These are phyloP conservation scores for Podaxis rugospora DNA, from an alignment of 768 basidiomycete genomes.

Conservation along the genomic window DNA sequence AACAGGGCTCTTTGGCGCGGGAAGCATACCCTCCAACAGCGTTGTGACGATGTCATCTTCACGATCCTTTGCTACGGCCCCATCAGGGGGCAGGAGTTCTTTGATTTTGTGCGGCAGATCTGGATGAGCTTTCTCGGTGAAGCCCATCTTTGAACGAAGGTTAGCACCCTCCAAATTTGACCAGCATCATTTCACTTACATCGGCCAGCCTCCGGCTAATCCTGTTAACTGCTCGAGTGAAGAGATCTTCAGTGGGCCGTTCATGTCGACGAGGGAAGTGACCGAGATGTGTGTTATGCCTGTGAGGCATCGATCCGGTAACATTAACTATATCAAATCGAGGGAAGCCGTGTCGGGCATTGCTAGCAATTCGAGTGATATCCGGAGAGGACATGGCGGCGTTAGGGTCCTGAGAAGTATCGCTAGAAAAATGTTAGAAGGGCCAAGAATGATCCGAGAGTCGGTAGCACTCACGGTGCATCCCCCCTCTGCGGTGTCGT, in stretches of 20 bases:
- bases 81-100: conserved; percentile 40
- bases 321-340: conserved; percentile 60
- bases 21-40: conserved; percentile 54
- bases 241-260: conserved; percentile 25
- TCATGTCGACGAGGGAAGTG: conserved; percentile 28
- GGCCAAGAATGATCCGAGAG: neutral
- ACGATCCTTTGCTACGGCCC: conserved; percentile 41
- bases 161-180: conserved; percentile 7
- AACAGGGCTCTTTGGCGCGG: conserved; percentile 24
- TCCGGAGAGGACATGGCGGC: neutral
- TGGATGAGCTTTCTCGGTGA: conserved; percentile 54
- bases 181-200: conserved; percentile 34
- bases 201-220: conserved; percentile 60
- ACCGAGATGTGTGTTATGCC: conserved; percentile 38
- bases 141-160: conserved; percentile 58
- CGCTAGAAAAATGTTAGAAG: neutral
- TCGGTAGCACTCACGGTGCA: conserved; percentile 6
- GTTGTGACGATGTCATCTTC: conserved; percentile 67
- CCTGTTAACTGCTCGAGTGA: conserved; percentile 39
- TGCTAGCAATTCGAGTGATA: conserved; percentile 43
- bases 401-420: neutral
- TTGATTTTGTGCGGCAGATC: conserved; percentile 46
- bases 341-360: conserved; percentile 56
- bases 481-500: conserved; percentile 14
- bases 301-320: conserved; percentile 22